phyloP scores from a whole-genome alignment of 2,329 filamentous ascomycete genomes.

The Arthroderma sp. region DNA sequence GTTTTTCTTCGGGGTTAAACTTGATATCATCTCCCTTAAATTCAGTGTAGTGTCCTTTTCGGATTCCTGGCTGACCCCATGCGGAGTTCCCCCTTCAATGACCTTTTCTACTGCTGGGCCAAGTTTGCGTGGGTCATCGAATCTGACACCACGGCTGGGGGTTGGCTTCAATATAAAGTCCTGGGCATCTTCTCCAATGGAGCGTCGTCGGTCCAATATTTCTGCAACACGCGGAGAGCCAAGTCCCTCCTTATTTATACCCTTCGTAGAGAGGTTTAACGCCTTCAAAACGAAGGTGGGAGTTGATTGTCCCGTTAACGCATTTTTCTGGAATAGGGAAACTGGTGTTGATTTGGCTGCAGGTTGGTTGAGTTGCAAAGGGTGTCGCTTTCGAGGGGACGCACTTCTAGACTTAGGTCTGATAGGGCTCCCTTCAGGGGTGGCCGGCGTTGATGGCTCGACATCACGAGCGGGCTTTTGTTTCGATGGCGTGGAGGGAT shows the following conservation, averaged over 20 bases:
- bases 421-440: constrained; percentile 7
- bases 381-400: constrained; percentile 40
- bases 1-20: constrained; percentile 64
- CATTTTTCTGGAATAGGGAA: constrained; percentile 44
- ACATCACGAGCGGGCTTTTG: background rate
- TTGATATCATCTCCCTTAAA: constrained; percentile 65
- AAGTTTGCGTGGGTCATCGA: constrained; percentile 53
- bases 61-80: constrained; percentile 43
- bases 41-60: constrained; percentile 54
- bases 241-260: constrained; percentile 57
- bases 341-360: constrained; percentile 27
- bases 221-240: constrained; percentile 64
- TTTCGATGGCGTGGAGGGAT: constrained; percentile 29
- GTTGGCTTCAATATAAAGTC: constrained; percentile 48
- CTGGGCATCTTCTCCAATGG: constrained; percentile 55
- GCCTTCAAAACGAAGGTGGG: constrained; percentile 55
- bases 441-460: constrained; percentile 5
- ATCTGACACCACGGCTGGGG: constrained; percentile 42
- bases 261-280: constrained; percentile 51
- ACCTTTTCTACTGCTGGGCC: constrained; percentile 53
- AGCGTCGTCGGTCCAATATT: constrained; percentile 57
- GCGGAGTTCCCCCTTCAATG: constrained; percentile 36
- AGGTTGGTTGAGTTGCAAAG: constrained; percentile 23
- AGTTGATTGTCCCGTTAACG: constrained; percentile 44
- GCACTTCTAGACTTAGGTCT: constrained; percentile 13